Conservation (phyloP, 2,329 filamentous ascomycete genomes). For the Helotiales sp. region DNA sequence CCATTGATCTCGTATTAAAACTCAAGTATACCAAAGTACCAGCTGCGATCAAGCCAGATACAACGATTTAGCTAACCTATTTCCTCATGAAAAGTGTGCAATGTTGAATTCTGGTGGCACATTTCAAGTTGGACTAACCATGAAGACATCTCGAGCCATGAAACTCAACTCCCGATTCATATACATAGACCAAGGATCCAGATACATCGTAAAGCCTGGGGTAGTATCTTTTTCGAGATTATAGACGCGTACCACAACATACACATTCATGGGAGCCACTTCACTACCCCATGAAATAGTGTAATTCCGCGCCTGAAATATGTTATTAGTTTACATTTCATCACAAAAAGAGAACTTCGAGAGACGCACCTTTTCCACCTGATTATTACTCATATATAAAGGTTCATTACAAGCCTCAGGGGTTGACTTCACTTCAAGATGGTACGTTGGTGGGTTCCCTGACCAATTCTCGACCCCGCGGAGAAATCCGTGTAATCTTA, state of each 20-base stretch:
- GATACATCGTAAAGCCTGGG: conserved; percentile 6
- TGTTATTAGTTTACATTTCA: background rate
- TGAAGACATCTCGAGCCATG: background rate
- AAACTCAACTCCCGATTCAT: conserved; percentile 5
- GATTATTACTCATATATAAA: conserved; percentile 47
- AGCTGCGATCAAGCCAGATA: background rate
- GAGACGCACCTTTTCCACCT: conserved; percentile 6
- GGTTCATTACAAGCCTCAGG: conserved; percentile 37
- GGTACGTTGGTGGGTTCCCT: conserved; percentile 20
- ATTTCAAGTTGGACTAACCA: background rate
- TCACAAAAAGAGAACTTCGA: background rate
- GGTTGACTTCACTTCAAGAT: conserved; percentile 53
- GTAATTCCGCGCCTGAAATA: conserved; percentile 6
- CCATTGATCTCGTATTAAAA: background rate
- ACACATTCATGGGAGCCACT: conserved; percentile 4
- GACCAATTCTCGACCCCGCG: conserved; percentile 6
- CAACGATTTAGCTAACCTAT: background rate
- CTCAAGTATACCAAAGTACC: background rate
- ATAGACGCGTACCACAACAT: conserved; percentile 7
- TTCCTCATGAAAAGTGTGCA: background rate
- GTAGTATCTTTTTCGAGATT: conserved; percentile 7
- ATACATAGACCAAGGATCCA: conserved; percentile 16
- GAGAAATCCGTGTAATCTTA: conserved; percentile 2
- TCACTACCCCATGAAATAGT: conserved; percentile 8
- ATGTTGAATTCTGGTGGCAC: background rate